phyloP scores from a whole-genome alignment of 2,329 filamentous ascomycete genomes.

The Colletotrichum lupini region DNA sequence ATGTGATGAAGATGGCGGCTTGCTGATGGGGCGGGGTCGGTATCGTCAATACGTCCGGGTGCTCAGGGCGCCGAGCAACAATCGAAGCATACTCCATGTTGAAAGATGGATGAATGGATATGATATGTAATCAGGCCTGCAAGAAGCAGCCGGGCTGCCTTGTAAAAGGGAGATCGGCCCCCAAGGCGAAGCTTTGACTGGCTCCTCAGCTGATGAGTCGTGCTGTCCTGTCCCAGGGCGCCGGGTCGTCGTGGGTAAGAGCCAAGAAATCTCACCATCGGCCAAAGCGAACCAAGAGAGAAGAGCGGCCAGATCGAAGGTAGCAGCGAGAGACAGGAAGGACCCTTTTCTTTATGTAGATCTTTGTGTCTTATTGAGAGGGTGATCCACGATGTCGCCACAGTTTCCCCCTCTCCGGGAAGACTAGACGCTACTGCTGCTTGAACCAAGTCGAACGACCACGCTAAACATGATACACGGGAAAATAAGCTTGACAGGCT shows the following conservation, averaged over 20 bases:
- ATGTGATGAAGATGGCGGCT: slow-evolving; percentile 43
- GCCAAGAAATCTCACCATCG: slow-evolving; percentile 6
- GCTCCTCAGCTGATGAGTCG: background rate
- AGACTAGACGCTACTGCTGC: background rate
- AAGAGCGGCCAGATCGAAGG: slow-evolving; percentile 14
- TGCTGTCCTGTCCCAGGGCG: slow-evolving; percentile 12
- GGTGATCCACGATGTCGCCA: slow-evolving; percentile 16
- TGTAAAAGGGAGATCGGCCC: background rate
- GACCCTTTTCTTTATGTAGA: slow-evolving; percentile 18
- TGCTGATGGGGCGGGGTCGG: slow-evolving; percentile 47
- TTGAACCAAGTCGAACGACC: slow-evolving; percentile 9
- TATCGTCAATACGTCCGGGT: slow-evolving; percentile 42
- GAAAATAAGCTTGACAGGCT: slow-evolving; percentile 24
- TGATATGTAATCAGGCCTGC: background rate
- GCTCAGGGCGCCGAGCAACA: slow-evolving; percentile 30
- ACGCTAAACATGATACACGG: slow-evolving; percentile 20
- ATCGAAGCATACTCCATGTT: slow-evolving; percentile 22
- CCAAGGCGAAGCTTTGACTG: slow-evolving; percentile 15
- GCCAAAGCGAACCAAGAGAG: slow-evolving; percentile 7
- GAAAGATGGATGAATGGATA: background rate
- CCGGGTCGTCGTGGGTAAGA: slow-evolving; percentile 13
- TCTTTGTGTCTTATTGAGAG: background rate
- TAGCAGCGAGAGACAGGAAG: background rate
- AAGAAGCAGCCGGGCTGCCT: background rate
- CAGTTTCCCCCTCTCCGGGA: slow-evolving; percentile 9